phyloP scores from a whole-genome alignment of 192 early-diverging fungal genomes.

The Geosiphon pyriformis region DNA sequence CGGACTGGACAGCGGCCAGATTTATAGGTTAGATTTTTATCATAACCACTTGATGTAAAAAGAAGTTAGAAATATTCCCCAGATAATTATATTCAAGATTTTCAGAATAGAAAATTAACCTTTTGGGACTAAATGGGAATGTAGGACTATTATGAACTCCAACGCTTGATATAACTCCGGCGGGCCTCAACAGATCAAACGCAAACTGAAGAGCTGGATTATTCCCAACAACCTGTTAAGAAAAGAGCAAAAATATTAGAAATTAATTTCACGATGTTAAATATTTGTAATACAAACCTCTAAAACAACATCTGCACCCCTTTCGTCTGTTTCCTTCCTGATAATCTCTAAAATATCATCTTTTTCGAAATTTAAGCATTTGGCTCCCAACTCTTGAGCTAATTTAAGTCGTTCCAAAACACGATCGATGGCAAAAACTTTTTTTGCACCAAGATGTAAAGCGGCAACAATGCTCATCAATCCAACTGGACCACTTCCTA shows the following conservation, averaged over 20 bases:
- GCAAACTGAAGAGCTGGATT: conserved; percentile 35
- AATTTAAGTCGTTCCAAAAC: conserved; percentile 38
- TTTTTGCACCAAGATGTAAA: conserved; percentile 32
- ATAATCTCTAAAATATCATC: conserved; percentile 16
- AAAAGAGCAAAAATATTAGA: neutral
- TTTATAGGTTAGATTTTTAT: conserved; percentile 50
- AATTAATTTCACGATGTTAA: neutral
- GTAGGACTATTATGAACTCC: conserved; percentile 46
- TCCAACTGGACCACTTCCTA: conserved; percentile 55
- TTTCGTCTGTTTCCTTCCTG: conserved; percentile 27
- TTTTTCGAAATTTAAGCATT: conserved; percentile 19
- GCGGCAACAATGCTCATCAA: conserved; percentile 42
- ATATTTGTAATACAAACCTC: conserved; percentile 30
- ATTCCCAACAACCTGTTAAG: conserved; percentile 41
- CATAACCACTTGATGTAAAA: conserved; percentile 33
- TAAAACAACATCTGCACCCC: conserved; percentile 44
- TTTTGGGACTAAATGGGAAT: conserved; percentile 47
- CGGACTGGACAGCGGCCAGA: conserved; percentile 49
- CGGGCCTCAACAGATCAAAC: conserved; percentile 42
- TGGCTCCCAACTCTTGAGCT: conserved; percentile 38
- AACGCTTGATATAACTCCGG: conserved; percentile 49
- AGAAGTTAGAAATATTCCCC: neutral
- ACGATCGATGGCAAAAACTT: conserved; percentile 38
- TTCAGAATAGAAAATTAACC: conserved; percentile 11
- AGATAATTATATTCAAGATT: neutral